A percentile compares a stretch with the other conserved stretches of the same genome.
Conservation (phyloP, 106 monocot species). For the Chionographis japonica region DNA sequence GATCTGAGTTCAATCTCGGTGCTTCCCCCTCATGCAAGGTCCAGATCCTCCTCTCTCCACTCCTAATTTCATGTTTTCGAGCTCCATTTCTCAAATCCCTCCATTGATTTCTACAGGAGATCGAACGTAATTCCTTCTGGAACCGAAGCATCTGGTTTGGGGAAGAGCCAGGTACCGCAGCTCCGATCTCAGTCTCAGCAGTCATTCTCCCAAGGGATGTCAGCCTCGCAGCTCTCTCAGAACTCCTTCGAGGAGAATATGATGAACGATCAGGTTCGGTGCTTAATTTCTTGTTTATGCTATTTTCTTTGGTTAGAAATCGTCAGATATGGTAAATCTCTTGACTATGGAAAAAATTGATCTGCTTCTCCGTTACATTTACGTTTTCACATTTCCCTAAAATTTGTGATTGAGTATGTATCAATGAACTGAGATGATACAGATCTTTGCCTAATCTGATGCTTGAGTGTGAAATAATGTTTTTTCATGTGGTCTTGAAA, state of each 20-base stretch:
- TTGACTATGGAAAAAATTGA: no score
- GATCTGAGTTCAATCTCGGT: conserved; percentile 96
- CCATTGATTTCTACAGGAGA: conserved; percentile 25
- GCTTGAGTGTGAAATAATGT: no score
- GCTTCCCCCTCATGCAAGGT: conserved; percentile 86
- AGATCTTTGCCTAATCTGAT: no score
- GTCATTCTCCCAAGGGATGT: conserved; percentile 79
- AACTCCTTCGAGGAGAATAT: conserved; percentile 71
- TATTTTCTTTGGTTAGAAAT: no score
- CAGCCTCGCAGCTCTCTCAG: conserved; percentile 89
- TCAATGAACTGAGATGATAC: not conserved
- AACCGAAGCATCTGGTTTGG: conserved; percentile 24
- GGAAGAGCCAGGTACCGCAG: conserved; percentile 58
- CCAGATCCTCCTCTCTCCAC: conserved; percentile 2
- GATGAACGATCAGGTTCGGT: conserved; percentile 55
- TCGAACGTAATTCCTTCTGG: conserved; percentile 19
- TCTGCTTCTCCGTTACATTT: not conserved
- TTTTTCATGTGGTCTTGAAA: no score
- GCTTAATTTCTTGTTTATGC: not conserved
- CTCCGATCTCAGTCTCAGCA: conserved; percentile 83
- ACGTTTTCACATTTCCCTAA: not conserved
- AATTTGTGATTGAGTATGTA: not conserved
- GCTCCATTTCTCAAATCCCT: not conserved
- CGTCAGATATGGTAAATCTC: no score
- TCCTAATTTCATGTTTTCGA: not conserved